These are phyloP conservation scores for Aegilops speltoides DNA, from an alignment of 176 grass and related monocot species.

Conservation along the genomic window DNA sequence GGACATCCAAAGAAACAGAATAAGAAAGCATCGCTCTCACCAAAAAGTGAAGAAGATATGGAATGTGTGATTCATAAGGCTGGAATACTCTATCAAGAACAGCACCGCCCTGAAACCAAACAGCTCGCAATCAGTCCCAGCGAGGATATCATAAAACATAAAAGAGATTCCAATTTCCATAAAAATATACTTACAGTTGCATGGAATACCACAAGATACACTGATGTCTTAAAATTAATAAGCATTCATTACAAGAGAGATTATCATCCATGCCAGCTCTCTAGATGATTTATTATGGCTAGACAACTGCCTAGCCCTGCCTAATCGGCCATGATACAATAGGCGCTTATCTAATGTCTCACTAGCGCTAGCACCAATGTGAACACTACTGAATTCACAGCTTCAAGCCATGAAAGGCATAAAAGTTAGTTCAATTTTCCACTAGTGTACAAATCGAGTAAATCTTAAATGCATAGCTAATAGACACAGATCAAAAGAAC, in stretches of 20 bases:
- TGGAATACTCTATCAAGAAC: slow-evolving; percentile 81
- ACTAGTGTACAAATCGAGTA: background rate
- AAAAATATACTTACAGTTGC: slow-evolving; percentile 11
- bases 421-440: slow-evolving; percentile 22
- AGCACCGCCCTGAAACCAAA: slow-evolving; percentile 65
- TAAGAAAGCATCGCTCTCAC: slow-evolving; percentile 50
- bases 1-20: background rate
- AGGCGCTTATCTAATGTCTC: background rate
- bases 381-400: background rate
- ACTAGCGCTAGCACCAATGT: background rate
- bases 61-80: slow-evolving; percentile 95
- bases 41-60: slow-evolving; percentile 98
- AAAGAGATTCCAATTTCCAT: slow-evolving; percentile 5
- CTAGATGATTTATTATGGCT: background rate
- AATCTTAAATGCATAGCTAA: slow-evolving; percentile 18
- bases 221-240: background rate
- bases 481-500: background rate
- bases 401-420: background rate
- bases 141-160: slow-evolving; percentile 22
- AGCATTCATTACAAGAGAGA: slow-evolving; percentile 1
- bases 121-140: slow-evolving; percentile 29
- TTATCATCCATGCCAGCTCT: background rate
- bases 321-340: background rate
- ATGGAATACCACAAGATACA: background rate
- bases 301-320: background rate